Evolutionary conservation across 78 protist species (phyloP).

Genomic region (Polysphondylium violaceum): DNA sequence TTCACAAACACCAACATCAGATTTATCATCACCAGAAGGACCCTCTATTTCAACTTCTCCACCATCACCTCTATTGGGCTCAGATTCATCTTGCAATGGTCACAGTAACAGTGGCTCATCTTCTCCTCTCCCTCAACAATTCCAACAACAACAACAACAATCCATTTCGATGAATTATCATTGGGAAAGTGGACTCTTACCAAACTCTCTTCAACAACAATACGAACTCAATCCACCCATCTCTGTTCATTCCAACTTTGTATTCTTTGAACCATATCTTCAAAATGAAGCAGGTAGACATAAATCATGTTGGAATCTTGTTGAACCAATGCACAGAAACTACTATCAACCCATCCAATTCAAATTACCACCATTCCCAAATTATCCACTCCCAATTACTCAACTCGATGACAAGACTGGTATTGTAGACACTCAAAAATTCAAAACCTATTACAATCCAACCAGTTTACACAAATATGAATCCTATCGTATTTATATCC

Average conservation of each 20-base stretch:
- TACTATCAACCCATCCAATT: constrained; percentile 75
- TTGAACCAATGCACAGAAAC: constrained; percentile 73
- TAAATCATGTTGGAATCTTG: constrained; percentile 63
- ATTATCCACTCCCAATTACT: constrained; percentile 4
- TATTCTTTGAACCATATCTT: constrained; percentile 34
- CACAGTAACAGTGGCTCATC: not conserved
- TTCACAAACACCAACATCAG: not conserved
- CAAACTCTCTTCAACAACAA: constrained; percentile 41
- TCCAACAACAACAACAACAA: not conserved
- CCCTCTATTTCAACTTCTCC: not conserved
- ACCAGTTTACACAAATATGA: not conserved
- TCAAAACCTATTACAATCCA: constrained; percentile 3
- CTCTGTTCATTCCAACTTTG: not conserved
- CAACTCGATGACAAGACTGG: constrained; percentile 9
- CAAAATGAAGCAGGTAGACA: constrained; percentile 52
- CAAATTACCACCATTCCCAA: constrained; percentile 42
- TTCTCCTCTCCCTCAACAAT: not conserved
- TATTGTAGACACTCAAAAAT: constrained; percentile 6
- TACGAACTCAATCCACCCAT: constrained; percentile 32
- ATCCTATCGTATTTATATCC: constrained; percentile 58
- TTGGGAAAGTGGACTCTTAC: constrained; percentile 64
- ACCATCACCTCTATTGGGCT: constrained; percentile 1
- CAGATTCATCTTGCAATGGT: not conserved
- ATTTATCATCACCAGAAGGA: constrained; percentile 46
- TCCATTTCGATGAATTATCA: not conserved